Base-by-base conservation (phyloP, 2,329 filamentous ascomycete species). In the Colletotrichum sp. region DNA sequence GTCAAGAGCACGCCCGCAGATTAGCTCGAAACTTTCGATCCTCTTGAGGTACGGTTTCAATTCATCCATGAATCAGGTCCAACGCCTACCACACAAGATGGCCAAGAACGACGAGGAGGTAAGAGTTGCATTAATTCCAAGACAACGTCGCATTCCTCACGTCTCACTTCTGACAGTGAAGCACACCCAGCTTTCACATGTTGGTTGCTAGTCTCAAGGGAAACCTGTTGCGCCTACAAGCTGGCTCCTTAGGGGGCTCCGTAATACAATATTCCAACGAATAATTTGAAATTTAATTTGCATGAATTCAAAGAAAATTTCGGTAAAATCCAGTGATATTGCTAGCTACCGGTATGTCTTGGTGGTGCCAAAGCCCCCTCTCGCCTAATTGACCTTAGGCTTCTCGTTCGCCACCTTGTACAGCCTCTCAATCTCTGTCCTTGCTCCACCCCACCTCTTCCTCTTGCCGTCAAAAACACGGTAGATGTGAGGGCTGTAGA, bases 381-480 rank as follows among this genome's bases (percentile, higher is more conserved):
- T 48, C 18, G 18, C 43, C 10, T 7, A 48, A 21, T 13, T 48
- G 43, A 48, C 16, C 61, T 63, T 63, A 7, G 34, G n/a, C 34
- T 63, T 63, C n/a, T 7, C 21, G 21, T 9, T 63, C 9, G 34
- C n/a, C 48, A 24, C 18, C 8, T 24, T 28, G 12, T 68, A 28
- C n/a, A 68, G n/a, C 18, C 65, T 68, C 52, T 68, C 52, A 58
- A 68, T 12, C 30, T 58, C 65, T 14, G 7, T n/a, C 24, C 55
- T 68, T 9, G 85, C 86, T 0, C 85, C 84, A 12, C 79, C 75
- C 85, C 85, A 88, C 2, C 77, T 80, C 73, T 80, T 83, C 64
- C 86, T 80, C 77, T 82, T 84, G 0, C 83, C 84, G 7, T 68
- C 52, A 73, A 87, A 88, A 16, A 82, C 79, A 4, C 85, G 80